Conservation (phyloP, 2,329 filamentous ascomycete genomes). For the Pochonia chlamydosporia region DNA sequence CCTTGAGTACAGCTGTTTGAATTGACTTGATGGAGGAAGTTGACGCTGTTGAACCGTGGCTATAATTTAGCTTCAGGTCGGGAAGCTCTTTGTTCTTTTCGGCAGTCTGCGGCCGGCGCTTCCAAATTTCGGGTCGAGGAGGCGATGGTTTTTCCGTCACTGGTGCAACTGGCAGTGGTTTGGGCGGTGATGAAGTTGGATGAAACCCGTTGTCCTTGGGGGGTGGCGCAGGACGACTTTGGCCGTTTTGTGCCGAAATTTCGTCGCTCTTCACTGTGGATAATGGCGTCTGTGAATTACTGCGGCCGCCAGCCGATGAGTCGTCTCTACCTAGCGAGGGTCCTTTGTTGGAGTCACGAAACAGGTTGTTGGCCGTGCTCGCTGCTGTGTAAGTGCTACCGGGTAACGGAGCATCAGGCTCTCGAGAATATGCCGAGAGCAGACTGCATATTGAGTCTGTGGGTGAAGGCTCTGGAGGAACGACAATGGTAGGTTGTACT, state of each 20-base stretch:
- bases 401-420: slow-evolving; percentile 30
- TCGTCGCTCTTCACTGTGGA: slow-evolving; percentile 1
- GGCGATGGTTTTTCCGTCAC: slow-evolving; percentile 20
- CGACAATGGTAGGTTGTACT: slow-evolving; percentile 6
- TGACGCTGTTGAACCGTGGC: slow-evolving; percentile 44
- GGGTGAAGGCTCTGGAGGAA: slow-evolving; percentile 29
- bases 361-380: slow-evolving; percentile 2
- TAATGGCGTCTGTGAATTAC: not conserved
- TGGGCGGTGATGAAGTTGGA: not conserved
- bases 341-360: slow-evolving; percentile 1
- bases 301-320: not conserved
- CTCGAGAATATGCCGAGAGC: slow-evolving; percentile 48
- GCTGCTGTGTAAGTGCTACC: slow-evolving; percentile 8
- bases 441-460: slow-evolving; percentile 48
- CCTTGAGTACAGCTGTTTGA: slow-evolving; percentile 5
- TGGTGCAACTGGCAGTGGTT: slow-evolving; percentile 9
- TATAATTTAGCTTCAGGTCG: slow-evolving; percentile 41
- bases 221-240: slow-evolving; percentile 14
- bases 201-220: slow-evolving; percentile 19
- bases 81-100: slow-evolving; percentile 41
- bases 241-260: not conserved
- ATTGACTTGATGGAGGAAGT: slow-evolving; percentile 9
- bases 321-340: not conserved
- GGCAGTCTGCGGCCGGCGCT: slow-evolving; percentile 43
- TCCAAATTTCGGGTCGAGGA: slow-evolving; percentile 36